Evolutionary conservation across 805 yeast genomes (phyloP).

Genomic region (Wickerhamiella galacta): DNA sequence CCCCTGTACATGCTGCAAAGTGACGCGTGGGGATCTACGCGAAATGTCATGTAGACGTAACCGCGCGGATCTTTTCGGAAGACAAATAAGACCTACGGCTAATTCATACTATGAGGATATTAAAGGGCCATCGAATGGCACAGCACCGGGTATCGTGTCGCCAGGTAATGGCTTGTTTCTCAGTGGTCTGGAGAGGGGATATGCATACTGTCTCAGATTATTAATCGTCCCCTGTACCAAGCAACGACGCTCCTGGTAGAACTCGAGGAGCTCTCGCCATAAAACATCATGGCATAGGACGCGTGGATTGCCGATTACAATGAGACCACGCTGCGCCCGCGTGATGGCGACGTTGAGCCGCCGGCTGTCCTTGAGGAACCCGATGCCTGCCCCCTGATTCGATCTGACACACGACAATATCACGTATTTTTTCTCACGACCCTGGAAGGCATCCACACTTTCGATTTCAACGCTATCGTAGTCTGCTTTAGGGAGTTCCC

Average conservation of each 20-base stretch:
- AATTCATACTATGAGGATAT: no score
- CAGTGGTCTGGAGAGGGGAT: conserved; percentile 3
- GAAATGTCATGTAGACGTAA: no score
- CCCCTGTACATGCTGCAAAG: no score
- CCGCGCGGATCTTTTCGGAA: no score
- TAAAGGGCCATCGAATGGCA: no score
- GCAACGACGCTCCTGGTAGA: conserved; percentile 71
- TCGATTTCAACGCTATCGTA: conserved; percentile 71
- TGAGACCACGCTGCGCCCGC: conserved; percentile 68
- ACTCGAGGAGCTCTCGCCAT: conserved; percentile 65
- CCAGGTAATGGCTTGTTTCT: no score
- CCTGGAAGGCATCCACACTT: conserved; percentile 92
- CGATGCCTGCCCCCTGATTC: conserved; percentile 55
- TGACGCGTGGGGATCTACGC: no score
- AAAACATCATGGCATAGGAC: conserved; percentile 51
- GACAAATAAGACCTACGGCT: no score
- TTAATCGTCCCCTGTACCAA: conserved; percentile 81
- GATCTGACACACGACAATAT: conserved; percentile 71
- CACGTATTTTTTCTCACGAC: conserved; percentile 72
- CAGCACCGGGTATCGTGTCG: no score
- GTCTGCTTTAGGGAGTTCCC: conserved; percentile 44
- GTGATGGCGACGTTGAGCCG: conserved; percentile 82
- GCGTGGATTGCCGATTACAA: conserved; percentile 71
- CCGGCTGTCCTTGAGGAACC: conserved; percentile 71
- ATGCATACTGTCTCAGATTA: conserved; percentile 26